Evolutionary conservation across 768 basidiomycete species (phyloP), one percentile per base, ranked within the genome.

Genomic region (Tulasnella sp.): DNA sequence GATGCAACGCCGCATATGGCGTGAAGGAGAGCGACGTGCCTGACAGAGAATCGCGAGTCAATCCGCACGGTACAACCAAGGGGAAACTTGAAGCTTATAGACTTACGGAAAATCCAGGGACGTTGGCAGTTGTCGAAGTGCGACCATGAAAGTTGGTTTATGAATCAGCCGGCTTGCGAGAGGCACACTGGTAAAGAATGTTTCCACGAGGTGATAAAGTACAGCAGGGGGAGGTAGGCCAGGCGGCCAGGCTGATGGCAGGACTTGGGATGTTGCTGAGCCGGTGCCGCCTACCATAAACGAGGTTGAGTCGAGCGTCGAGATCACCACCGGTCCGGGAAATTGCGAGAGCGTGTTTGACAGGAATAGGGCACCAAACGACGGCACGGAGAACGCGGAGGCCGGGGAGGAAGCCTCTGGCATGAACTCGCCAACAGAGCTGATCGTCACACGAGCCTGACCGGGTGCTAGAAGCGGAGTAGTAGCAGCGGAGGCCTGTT

Each of bases 1-100:
- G 81, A 81, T 16, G 81, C 81, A 22, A 82, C 9, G 37, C 75
- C 81, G 75, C 81, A 82, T 16, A 82, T 81, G 14, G 81, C 81
- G 74, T 82, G 81, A 18, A 82, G 80, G 28, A 82, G 75, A n/a
- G 74, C 42, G 40, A 76, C 42, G 28, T 73, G 79, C 14, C 79
- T 80, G n/a, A 11, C 37, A 34, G 37, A 28, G 24, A 12, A 54
- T 28, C 28, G 18, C 28, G 9, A 54, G 76, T 41, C 50, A 46
- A n/a, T 48, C 12, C 5, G 1, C 14, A 3, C 0, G 24, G 12
- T 5, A 22, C n/a, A 18, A 42, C 24, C 20, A 34, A 12, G 31
- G 54, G 12, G 7, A 20, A 46, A 14, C n/a, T n/a, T n/a, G 14
- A 16, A 16, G 46, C 46, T 46, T 8, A 60, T 18, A 22, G 12